phyloP scores from a whole-genome alignment of 116 monocot genomes.

The Dioscorea cayenensis region DNA sequence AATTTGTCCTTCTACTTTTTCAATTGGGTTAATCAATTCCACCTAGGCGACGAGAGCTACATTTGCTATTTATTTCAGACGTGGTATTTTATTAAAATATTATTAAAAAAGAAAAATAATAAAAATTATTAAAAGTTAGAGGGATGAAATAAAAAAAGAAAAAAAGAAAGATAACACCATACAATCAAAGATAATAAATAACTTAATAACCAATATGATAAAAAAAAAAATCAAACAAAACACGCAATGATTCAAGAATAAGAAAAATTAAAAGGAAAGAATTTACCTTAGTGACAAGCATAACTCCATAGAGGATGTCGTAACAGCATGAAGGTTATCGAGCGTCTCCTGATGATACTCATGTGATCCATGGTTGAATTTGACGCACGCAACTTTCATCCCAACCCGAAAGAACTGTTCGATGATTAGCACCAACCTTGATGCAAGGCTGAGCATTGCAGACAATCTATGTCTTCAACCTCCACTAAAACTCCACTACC shows the following conservation, averaged over 20 bases:
- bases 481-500: background rate
- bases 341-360: slow-evolving; percentile 71
- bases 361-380: slow-evolving; percentile 61
- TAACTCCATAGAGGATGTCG: too few relatives aligned
- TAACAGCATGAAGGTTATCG: slow-evolving; percentile 38
- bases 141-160: too few relatives aligned
- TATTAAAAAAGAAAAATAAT: too few relatives aligned
- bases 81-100: too few relatives aligned
- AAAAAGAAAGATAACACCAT: too few relatives aligned
- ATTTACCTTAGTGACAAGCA: slow-evolving; percentile 65
- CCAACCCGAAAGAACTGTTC: slow-evolving; percentile 42
- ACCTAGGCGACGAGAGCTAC: too few relatives aligned
- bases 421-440: slow-evolving; percentile 41
- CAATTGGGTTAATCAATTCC: too few relatives aligned
- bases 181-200: background rate
- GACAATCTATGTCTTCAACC: slow-evolving; percentile 61
- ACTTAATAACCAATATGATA: background rate
- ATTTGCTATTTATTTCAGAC: too few relatives aligned
- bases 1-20: too few relatives aligned
- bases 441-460: slow-evolving; percentile 60
- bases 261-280: background rate
- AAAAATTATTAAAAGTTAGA: too few relatives aligned
- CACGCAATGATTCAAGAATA: background rate
- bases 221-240: background rate
- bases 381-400: slow-evolving; percentile 59